Base-by-base conservation (phyloP, 2,329 filamentous ascomycete genomes). In the Alternaria gansuensis region DNA sequence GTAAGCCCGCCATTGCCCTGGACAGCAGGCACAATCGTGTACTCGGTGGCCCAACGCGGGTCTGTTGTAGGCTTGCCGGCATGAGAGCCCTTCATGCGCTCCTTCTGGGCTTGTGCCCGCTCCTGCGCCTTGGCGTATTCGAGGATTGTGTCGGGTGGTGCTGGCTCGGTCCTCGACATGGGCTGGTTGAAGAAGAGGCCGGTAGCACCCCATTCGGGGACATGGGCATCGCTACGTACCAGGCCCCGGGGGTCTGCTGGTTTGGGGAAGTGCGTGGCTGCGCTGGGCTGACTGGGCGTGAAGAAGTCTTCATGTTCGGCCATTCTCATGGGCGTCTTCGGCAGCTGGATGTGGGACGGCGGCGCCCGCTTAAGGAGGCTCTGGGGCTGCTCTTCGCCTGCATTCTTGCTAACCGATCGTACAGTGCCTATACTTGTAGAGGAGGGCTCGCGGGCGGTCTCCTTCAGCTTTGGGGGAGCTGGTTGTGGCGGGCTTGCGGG, bases 1-100 rank as follows among this genome's bases (percentile, higher is more conserved):
- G 91, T 88, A 48, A 98, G 84, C 21, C 94, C 95, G 23, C 93
- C 93, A 72, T 98, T 98, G 57, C 94, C 94, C 78, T 96, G 92
- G 55, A 96, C 90, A 0, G 93, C 91, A 55, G 89, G 88, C 60
- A 93, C 90, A 34, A 98, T 87, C 33, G 85, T 89, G 91, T 93
- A 98, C 51, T 89, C 84, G 9, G 90, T 90, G n/a, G 87, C 84
- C 46, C 91, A 89, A 70, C 77, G 76, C 34, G 78, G 78, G 53
- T 76, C 76, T 54, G 75, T 78, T 50, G 67, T 72, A 28, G 72
- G 69, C 51, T 77, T 75, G 10, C 53, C 53, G 17, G 51, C 29
- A 8, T 63, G 61, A 1, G 57, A 29, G 37, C 49, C 61, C 51
- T 64, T 68, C 51, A 60, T 59, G 24, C 68, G 68, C 48, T 69